Base-by-base conservation (phyloP, 2,329 filamentous ascomycete species). In the Fonsecaea nubica region DNA sequence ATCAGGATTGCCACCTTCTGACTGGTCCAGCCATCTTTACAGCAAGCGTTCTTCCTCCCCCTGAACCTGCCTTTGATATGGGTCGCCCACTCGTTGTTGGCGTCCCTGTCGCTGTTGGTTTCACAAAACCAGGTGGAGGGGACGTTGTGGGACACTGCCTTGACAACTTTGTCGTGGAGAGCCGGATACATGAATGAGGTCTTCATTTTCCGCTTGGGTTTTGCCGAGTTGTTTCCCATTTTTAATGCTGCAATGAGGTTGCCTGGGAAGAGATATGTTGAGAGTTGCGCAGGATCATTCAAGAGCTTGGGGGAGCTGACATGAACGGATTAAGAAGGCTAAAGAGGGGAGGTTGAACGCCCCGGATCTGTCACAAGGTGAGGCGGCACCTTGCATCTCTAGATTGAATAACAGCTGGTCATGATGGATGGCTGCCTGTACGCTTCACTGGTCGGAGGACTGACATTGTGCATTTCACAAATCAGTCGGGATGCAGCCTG, bases 1-100 rank as follows among this genome's bases (percentile, higher is more conserved):
- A 83, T 81, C 0, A 76, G 80, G 48, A 81, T 79, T 21, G 80
- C 77, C 62, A 82, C 77, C 68, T 67, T 74, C 65, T 76, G 79
- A 75, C 80, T 82, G 18, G 72, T 69, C 80, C 80, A 82, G 57
- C 75, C 78, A 6, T 30, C 64, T 0, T 70, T 65, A 2, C 2
- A 9, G 67, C 80, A 82, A 18, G 35, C 30, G 13, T 21, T 3
- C 60, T 80, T 82, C 12, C 30, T 65, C 66, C 80, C 82, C 21
- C 56, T 67, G 65, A 82, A 82, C 21, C 72, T 74, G 38, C 80
- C 80, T 77, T 79, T 80, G 58, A 82, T 77, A 64, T 76, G 78
- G 8, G 80, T 82, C 63, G 80, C 75, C 64, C 77, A 77, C n/a
- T 72, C 59, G 62, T 75, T 57, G 54, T 65, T 72, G 67, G 55